These are phyloP conservation scores for Conringia planisiliqua DNA, from an alignment of 345 rosid genomes.

Conservation along the genomic window DNA sequence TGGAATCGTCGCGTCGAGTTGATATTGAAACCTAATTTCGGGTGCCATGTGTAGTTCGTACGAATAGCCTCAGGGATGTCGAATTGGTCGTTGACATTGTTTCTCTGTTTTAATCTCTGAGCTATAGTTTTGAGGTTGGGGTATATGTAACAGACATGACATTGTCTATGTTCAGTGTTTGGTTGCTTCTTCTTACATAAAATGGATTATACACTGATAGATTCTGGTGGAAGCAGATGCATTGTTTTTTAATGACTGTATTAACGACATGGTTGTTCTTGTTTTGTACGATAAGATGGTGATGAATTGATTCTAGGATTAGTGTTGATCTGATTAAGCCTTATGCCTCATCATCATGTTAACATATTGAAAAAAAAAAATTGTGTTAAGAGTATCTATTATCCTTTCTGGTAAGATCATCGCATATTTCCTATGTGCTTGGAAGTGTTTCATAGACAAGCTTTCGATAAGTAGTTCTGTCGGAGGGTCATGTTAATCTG, in stretches of 20 bases:
- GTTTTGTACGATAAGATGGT: not conserved
- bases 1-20: not conserved
- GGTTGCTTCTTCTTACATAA: too few relatives aligned
- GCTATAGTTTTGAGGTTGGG: not conserved
- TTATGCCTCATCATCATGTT: not conserved
- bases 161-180: too few relatives aligned
- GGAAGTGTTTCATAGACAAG: not conserved
- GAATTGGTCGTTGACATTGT: not conserved
- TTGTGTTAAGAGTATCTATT: not conserved
- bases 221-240: too few relatives aligned
- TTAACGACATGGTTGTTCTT: too few relatives aligned
- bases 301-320: not conserved
- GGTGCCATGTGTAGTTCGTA: not conserved
- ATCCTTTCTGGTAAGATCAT: not conserved
- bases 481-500: not conserved
- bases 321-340: not conserved
- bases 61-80: too few relatives aligned
- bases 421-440: not conserved
- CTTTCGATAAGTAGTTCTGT: not conserved
- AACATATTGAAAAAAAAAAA: too few relatives aligned
- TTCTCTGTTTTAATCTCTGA: not conserved
- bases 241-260: too few relatives aligned
- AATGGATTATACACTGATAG: too few relatives aligned
- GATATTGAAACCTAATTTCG: constrained; percentile 8
- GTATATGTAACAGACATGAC: too few relatives aligned